A percentile compares a stretch with the other conserved stretches of the same genome.
Evolutionary conservation across 2,329 filamentous ascomycete species (phyloP).

Genomic region (Teratosphaeria epicoccoides): DNA sequence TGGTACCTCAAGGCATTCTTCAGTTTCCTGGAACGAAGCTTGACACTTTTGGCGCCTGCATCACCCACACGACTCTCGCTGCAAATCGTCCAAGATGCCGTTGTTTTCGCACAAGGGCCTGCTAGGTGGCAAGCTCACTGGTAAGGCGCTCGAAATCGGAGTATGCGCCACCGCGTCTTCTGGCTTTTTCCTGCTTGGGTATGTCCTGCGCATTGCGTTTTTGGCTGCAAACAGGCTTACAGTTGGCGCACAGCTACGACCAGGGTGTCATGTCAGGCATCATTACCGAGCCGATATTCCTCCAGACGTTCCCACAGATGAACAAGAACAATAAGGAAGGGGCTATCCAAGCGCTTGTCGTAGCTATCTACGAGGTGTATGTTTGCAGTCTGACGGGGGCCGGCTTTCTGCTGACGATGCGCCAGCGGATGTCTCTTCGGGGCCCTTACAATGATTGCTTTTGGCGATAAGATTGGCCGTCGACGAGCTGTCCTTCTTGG

Average conservation of each 20-base stretch:
- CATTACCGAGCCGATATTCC: conserved; percentile 32
- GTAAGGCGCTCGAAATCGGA: not conserved
- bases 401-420: not conserved
- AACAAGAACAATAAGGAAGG: conserved; percentile 16
- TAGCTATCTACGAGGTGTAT: conserved; percentile 17
- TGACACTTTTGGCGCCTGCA: not conserved
- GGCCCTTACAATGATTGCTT: not conserved
- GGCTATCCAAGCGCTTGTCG: conserved; percentile 26
- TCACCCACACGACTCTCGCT: not conserved
- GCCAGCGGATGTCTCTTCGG: not conserved
- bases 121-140: not conserved
- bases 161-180: not conserved
- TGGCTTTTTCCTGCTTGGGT: not conserved
- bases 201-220: not conserved
- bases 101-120: not conserved
- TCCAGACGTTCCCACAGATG: conserved; percentile 31
- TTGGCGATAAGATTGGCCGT: not conserved
- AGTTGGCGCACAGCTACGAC: not conserved
- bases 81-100: not conserved
- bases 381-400: not conserved
- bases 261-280: conserved; percentile 29
- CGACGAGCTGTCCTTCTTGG: not conserved
- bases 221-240: not conserved
- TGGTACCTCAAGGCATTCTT: not conserved
- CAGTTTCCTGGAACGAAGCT: not conserved